These are phyloP conservation scores for Parietaria judaica DNA, from an alignment of 306 rosid genomes.

Conservation along the genomic window DNA sequence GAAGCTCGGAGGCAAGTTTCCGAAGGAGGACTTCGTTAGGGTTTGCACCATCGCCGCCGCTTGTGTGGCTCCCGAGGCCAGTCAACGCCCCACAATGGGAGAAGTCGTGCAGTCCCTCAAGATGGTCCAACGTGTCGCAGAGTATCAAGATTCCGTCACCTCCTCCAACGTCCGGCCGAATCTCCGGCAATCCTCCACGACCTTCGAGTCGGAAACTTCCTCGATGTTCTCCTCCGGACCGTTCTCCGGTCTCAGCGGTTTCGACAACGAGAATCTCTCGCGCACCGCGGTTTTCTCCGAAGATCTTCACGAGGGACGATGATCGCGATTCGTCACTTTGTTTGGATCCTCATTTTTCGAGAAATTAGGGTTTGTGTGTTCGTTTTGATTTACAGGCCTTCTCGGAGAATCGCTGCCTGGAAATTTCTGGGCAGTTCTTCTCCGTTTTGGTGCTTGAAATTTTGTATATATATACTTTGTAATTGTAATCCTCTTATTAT, in stretches of 20 bases:
- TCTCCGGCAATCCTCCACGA: constrained; percentile 69
- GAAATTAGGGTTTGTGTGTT: constrained; percentile 15
- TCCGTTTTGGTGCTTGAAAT: constrained; percentile 29
- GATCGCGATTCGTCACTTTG: constrained; percentile 22
- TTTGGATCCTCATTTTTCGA: constrained; percentile 15
- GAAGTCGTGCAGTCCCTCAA: constrained; percentile 98
- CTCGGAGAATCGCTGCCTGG: constrained; percentile 18
- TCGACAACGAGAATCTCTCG: constrained; percentile 69
- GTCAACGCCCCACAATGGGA: constrained; percentile 97
- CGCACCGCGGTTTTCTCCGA: constrained; percentile 84
- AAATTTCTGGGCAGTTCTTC: constrained; percentile 28
- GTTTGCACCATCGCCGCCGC: constrained; percentile 98
- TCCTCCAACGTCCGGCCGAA: constrained; percentile 63
- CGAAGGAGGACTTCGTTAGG: constrained; percentile 76
- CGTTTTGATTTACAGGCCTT: constrained; percentile 21
- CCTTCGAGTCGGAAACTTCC: constrained; percentile 84
- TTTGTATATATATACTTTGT: constrained; percentile 37
- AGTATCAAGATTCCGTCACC: constrained; percentile 47
- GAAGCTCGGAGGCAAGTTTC: constrained; percentile 75
- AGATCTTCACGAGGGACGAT: constrained; percentile 98
- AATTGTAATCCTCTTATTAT: neutral
- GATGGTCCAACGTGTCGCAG: constrained; percentile 89
- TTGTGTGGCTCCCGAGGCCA: constrained; percentile 94
- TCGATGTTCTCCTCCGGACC: constrained; percentile 95
- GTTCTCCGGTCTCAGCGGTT: constrained; percentile 73